Evolutionary conservation across 352 stramenopile genomes (phyloP).

Genomic region (Nothophytophthora sp.): DNA sequence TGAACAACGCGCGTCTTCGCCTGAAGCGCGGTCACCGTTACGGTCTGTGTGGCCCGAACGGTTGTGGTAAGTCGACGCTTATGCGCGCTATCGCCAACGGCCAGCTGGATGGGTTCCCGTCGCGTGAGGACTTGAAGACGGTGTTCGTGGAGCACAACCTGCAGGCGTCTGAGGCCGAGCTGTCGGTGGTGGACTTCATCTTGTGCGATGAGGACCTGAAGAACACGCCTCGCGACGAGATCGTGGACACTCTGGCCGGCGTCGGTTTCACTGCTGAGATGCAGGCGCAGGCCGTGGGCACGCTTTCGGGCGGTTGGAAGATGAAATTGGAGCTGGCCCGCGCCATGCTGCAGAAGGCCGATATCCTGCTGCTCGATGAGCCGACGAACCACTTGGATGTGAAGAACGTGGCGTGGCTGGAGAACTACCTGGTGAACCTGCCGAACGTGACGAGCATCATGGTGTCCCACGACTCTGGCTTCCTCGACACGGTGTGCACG

Average conservation of each 20-base stretch:
- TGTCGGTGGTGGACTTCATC: conserved; percentile 94
- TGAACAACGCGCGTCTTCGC: conserved; percentile 91
- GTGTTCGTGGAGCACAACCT: conserved; percentile 94
- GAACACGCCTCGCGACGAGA: conserved; percentile 78
- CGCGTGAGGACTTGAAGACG: conserved; percentile 95
- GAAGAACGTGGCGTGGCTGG: conserved; percentile 91
- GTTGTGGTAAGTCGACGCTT: conserved; percentile 95
- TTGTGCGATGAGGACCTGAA: conserved; percentile 93
- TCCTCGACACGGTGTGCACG: conserved; percentile 96
- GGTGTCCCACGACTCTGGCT: conserved; percentile 96
- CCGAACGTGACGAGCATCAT: conserved; percentile 94
- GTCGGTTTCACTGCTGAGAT: conserved; percentile 94
- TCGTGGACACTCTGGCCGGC: conserved; percentile 93
- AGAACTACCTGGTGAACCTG: conserved; percentile 92
- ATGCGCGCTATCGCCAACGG: conserved; percentile 96
- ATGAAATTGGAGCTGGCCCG: conserved; percentile 95
- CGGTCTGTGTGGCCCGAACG: conserved; percentile 94
- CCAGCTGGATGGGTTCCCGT: conserved; percentile 96
- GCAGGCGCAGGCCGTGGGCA: conserved; percentile 89
- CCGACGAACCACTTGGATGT: conserved; percentile 93
- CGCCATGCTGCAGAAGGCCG: conserved; percentile 94
- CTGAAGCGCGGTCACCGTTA: conserved; percentile 89
- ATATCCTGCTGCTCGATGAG: conserved; percentile 96
- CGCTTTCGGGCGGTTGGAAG: conserved; percentile 93
- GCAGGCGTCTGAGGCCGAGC: conserved; percentile 77